These are phyloP conservation scores for Acrocalymma vagum DNA, from an alignment of 2,329 filamentous ascomycete species.

Conservation along the genomic window DNA sequence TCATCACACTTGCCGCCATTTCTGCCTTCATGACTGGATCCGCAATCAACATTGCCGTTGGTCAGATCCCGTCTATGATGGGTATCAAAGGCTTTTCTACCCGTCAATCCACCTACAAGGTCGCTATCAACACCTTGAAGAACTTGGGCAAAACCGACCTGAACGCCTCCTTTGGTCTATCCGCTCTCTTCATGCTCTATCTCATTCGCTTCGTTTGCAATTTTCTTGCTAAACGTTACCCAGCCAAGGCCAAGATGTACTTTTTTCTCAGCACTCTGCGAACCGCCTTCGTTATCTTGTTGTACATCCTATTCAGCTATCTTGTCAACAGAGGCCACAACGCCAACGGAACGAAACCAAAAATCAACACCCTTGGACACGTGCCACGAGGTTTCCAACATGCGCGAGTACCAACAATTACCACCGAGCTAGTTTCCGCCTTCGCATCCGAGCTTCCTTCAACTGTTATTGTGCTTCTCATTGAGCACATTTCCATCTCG, in stretches of 20 bases:
- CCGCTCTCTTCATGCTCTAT: slow-evolving; percentile 82
- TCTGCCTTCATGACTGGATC: slow-evolving; percentile 98
- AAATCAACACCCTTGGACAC: slow-evolving; percentile 69
- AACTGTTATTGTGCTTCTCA: slow-evolving; percentile 90
- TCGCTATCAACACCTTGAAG: slow-evolving; percentile 86
- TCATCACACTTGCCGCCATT: slow-evolving; percentile 90
- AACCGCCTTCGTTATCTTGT: slow-evolving; percentile 87
- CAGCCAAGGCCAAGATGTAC: slow-evolving; percentile 76
- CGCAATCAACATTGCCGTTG: slow-evolving; percentile 84
- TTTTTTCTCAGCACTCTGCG: slow-evolving; percentile 94
- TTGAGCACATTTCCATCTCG: slow-evolving; percentile 96
- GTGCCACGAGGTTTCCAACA: slow-evolving; percentile 74
- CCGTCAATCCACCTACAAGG: slow-evolving; percentile 78
- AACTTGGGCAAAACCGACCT: slow-evolving; percentile 72
- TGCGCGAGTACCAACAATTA: slow-evolving; percentile 75
- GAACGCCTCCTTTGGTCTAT: slow-evolving; percentile 87
- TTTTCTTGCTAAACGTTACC: slow-evolving; percentile 72
- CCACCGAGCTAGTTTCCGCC: slow-evolving; percentile 69
- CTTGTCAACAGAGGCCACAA: slow-evolving; percentile 73
- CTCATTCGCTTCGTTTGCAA: slow-evolving; percentile 69
- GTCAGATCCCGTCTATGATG: slow-evolving; percentile 83
- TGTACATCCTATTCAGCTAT: slow-evolving; percentile 93
- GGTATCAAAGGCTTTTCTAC: slow-evolving; percentile 80
- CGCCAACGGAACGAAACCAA: slow-evolving; percentile 61
- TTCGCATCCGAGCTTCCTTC: slow-evolving; percentile 81